Percentiles rank a stretch among this genome's conserved stretches.
phyloP scores from a whole-genome alignment of 306 rosid genomes.

The Cicer chorassanicum region DNA sequence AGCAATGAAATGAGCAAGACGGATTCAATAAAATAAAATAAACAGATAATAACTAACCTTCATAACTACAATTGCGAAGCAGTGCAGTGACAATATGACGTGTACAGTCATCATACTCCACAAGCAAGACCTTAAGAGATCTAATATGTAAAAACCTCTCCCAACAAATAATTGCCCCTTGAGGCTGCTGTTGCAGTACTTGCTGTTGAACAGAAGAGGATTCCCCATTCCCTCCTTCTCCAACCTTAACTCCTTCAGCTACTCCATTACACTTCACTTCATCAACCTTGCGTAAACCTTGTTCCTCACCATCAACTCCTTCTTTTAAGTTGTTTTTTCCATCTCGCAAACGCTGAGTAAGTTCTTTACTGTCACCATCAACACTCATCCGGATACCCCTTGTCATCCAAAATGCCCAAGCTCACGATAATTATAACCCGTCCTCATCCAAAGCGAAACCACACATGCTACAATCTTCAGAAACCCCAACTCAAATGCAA shows the following conservation, averaged over 20 bases:
- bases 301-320: conserved; percentile 49
- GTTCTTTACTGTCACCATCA: conserved; percentile 54
- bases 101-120: conserved; percentile 84
- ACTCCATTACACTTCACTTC: conserved; percentile 59
- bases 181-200: conserved; percentile 63
- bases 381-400: conserved; percentile 65
- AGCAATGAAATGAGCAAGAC: conserved; percentile 14
- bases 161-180: conserved; percentile 82
- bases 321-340: conserved; percentile 50
- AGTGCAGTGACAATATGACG: conserved; percentile 88
- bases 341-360: conserved; percentile 46
- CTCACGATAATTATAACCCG: conserved; percentile 46
- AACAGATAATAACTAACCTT: conserved; percentile 57
- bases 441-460: conserved; percentile 52
- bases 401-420: conserved; percentile 56
- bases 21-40: neutral
- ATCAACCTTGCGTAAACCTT: conserved; percentile 44
- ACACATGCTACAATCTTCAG: conserved; percentile 44
- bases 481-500: conserved; percentile 48
- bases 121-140: conserved; percentile 87
- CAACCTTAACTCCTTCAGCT: conserved; percentile 55
- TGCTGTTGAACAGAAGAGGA: conserved; percentile 54
- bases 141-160: conserved; percentile 86
- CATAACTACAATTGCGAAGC: conserved; percentile 95
- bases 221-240: conserved; percentile 50